These are phyloP conservation scores for Xylariaceae sp. DNA, from an alignment of 2,329 filamentous ascomycete genomes.

Conservation along the genomic window DNA sequence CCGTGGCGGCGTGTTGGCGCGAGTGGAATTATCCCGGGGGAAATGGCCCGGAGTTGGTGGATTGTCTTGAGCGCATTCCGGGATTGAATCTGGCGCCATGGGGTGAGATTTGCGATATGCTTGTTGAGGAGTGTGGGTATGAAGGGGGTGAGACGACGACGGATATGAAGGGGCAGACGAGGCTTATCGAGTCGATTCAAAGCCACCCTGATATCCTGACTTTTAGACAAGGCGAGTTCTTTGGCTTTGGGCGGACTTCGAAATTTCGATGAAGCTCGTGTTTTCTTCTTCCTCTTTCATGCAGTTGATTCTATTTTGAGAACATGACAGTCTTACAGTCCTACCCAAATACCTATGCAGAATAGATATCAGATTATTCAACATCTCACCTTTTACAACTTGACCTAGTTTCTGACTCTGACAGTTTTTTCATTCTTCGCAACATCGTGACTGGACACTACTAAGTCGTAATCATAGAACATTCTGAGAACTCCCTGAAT, in stretches of 20 bases:
- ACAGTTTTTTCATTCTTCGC: too few species aligned
- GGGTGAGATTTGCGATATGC: conserved; percentile 14
- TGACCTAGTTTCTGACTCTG: too few species aligned
- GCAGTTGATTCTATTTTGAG: too few species aligned
- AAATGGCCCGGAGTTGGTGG: background rate
- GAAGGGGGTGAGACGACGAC: background rate
- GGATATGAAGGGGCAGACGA: conserved; percentile 1
- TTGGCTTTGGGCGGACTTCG: background rate
- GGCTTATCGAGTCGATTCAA: conserved; percentile 8
- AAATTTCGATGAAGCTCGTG: background rate
- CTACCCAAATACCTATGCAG: too few species aligned
- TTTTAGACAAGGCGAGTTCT: conserved; percentile 11
- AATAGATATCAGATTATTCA: too few species aligned
- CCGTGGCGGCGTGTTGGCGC: conserved; percentile 2
- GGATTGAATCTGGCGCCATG: background rate
- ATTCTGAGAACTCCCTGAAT: too few species aligned
- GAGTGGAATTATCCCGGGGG: background rate
- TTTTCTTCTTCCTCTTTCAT: too few species aligned
- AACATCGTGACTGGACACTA: too few species aligned
- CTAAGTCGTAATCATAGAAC: too few species aligned
- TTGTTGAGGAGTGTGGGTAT: conserved; percentile 9
- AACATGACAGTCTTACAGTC: too few species aligned
- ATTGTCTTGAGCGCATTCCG: background rate
- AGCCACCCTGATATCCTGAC: conserved; percentile 5
- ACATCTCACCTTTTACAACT: too few species aligned